Conservation (phyloP, 305 asterid genomes). For the Fraxinus platypoda region DNA sequence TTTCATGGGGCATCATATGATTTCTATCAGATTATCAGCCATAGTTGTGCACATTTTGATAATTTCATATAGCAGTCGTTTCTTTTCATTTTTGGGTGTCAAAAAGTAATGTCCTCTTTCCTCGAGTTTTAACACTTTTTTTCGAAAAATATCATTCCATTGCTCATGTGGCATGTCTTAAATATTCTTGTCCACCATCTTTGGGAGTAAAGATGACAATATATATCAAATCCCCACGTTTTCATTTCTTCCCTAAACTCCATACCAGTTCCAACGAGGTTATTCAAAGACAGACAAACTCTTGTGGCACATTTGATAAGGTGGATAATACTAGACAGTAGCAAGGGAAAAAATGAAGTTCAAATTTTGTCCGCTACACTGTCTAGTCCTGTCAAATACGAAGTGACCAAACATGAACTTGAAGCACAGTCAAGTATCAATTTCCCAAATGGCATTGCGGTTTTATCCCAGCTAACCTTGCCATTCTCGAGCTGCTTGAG, state of each 20-base stretch:
- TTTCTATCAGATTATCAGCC: neutral
- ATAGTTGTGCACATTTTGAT: neutral
- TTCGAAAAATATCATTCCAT: neutral
- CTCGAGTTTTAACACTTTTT: neutral
- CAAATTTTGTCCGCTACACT: neutral
- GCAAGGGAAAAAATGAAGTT: neutral
- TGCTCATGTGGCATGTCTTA: neutral
- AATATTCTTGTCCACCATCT: neutral
- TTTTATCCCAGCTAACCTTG: neutral
- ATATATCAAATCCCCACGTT: neutral
- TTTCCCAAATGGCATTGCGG: neutral
- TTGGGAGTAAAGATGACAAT: neutral
- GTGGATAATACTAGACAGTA: neutral
- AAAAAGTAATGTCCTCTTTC: neutral
- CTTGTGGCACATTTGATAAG: neutral
- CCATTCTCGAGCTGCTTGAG: neutral
- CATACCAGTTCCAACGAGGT: neutral
- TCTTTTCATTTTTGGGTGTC: neutral
- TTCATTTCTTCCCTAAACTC: neutral
- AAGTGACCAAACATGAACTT: neutral
- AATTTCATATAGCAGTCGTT: neutral
- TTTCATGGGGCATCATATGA: neutral
- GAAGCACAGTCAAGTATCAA: neutral
- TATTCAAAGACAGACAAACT: no score
- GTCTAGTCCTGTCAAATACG: neutral